Conservation (phyloP, 352 stramenopile species). For the Thraustochytrium sp. region DNA sequence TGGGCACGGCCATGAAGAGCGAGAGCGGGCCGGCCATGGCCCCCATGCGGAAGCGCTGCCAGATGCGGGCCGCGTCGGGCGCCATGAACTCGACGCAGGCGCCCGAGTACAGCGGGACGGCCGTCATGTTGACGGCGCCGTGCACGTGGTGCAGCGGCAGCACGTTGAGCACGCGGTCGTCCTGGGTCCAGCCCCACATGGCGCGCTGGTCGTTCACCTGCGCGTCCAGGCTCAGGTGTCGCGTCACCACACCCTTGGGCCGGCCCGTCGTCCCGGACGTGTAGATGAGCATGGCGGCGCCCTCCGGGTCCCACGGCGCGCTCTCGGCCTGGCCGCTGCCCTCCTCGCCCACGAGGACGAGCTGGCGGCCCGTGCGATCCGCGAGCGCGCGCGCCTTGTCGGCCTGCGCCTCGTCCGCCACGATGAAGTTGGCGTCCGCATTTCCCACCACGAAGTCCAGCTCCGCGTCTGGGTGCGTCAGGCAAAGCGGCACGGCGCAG, state of each 20-base stretch:
- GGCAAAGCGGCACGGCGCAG: constrained; percentile 63
- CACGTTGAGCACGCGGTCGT: constrained; percentile 77
- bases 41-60: constrained; percentile 53
- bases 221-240: constrained; percentile 61
- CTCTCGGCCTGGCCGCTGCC: neutral
- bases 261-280: constrained; percentile 71
- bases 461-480: constrained; percentile 59
- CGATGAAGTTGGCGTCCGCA: constrained; percentile 54
- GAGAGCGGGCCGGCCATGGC: constrained; percentile 31
- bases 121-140: constrained; percentile 77
- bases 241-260: constrained; percentile 74
- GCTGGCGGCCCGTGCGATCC: constrained; percentile 41
- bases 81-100: constrained; percentile 72
- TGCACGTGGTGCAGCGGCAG: constrained; percentile 81
- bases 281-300: constrained; percentile 58
- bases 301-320: neutral
- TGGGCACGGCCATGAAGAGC: constrained; percentile 80
- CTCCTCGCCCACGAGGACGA: constrained; percentile 51
- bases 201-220: constrained; percentile 73
- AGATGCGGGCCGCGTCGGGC: constrained; percentile 62
- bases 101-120: constrained; percentile 68
- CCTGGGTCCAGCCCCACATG: constrained; percentile 67
- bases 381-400: constrained; percentile 39
- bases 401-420: constrained; percentile 45
- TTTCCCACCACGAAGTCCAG: constrained; percentile 68